phyloP scores from a whole-genome alignment of 441 rosid species.

The Adansonia rubrostipa region DNA sequence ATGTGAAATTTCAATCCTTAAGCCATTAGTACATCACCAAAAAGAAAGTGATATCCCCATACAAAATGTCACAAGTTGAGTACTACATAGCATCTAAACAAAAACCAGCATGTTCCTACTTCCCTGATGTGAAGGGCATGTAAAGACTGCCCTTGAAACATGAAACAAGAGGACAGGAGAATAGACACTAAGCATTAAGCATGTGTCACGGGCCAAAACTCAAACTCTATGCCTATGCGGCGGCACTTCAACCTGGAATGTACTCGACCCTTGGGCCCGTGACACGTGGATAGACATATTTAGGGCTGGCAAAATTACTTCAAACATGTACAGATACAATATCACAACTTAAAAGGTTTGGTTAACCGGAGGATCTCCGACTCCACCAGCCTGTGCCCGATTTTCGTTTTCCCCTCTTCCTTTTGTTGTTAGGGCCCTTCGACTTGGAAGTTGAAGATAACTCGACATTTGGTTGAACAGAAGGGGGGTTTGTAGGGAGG shows the following conservation, averaged over 20 bases:
- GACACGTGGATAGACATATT: neutral
- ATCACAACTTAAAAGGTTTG: conserved; percentile 4
- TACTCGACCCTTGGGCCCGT: no score
- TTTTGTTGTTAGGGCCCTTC: conserved; percentile 50
- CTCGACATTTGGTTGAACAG: conserved; percentile 43
- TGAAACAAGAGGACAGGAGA: neutral
- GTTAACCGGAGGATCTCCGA: conserved; percentile 44
- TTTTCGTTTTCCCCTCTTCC: conserved; percentile 57
- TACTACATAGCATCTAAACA: neutral
- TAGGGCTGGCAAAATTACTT: neutral
- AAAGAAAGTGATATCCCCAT: neutral
- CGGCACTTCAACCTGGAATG: no score
- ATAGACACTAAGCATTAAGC: neutral
- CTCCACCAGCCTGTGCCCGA: conserved; percentile 41
- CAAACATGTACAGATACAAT: neutral
- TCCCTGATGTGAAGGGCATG: conserved; percentile 9
- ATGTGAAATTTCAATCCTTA: neutral
- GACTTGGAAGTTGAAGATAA: conserved; percentile 50
- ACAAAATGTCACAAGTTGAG: neutral
- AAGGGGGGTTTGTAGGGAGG: conserved; percentile 18
- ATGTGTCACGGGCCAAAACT: no score
- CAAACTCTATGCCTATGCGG: no score
- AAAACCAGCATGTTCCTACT: neutral
- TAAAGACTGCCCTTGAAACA: conserved; percentile 24
- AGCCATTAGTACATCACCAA: neutral